phyloP scores from a whole-genome alignment of 2,329 filamentous ascomycete species.

The Nakataea oryzae region DNA sequence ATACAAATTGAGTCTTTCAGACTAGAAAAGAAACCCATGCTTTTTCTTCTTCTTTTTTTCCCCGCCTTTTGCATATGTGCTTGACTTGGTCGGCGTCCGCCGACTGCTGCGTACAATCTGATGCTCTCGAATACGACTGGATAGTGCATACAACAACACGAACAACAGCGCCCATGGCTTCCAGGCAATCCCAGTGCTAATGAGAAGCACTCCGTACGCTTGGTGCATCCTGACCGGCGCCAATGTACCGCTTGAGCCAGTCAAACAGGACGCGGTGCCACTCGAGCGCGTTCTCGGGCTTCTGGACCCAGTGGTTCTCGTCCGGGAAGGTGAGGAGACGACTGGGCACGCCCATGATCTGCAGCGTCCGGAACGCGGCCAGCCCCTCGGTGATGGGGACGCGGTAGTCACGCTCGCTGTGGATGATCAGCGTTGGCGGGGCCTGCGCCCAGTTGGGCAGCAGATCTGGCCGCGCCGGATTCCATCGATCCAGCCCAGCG shows the following conservation, averaged over 20 bases:
- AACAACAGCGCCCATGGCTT: no score
- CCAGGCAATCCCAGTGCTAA: neutral
- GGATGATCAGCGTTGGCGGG: constrained; percentile 61
- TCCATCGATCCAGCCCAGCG: constrained; percentile 31
- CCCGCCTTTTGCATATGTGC: no score
- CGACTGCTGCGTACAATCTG: no score
- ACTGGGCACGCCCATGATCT: constrained; percentile 56
- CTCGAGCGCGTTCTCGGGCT: constrained; percentile 56
- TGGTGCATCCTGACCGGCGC: neutral
- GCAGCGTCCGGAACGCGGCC: constrained; percentile 62
- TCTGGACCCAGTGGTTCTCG: constrained; percentile 61
- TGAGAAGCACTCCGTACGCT: neutral
- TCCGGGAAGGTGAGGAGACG: constrained; percentile 64
- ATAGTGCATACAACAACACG: no score
- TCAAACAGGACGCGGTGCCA: constrained; percentile 61
- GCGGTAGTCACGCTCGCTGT: constrained; percentile 60
- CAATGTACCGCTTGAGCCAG: constrained; percentile 46
- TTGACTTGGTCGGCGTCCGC: no score
- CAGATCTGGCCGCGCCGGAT: constrained; percentile 32
- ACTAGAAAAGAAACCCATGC: no score
- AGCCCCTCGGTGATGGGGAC: constrained; percentile 40
- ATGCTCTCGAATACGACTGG: no score
- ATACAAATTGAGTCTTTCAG: no score
- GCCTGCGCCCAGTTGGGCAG: constrained; percentile 45
- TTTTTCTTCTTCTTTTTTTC: no score